Evolutionary conservation across 2,329 filamentous ascomycete species (phyloP), one percentile per base, ranked within the genome.

Genomic region (Chaetomium globosum): DNA sequence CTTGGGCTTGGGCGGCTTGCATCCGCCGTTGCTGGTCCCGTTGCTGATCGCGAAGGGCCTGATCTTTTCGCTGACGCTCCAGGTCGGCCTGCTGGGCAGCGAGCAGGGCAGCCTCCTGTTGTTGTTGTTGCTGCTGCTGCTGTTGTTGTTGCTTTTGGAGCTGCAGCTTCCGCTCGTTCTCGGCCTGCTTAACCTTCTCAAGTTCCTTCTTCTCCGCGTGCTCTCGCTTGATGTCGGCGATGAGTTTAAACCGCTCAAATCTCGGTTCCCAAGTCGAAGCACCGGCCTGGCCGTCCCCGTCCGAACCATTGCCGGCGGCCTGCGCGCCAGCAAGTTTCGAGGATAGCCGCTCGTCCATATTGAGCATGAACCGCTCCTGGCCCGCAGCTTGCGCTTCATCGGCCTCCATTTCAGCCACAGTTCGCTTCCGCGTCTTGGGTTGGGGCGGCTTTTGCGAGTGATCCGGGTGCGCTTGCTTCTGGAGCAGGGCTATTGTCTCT

Each of bases 331-430:
- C 82, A 16, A 82, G 81, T 49, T 81, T 84, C 1, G 89, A 82
- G 13, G 87, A 84, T 66, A 93, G 83, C 6, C 92, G 86, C 72
- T 97, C 94, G 73, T 99, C 95, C 78, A 93, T 87, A 26, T 92
- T 89, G 59, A 98, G 88, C 92, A 99, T 95, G 71, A 92, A 96
- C 55, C 92, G 87, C 77, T 99, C 93, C 69, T 92, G 88, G 65
- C 93, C 91, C 26, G 93, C 94, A 0, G 93, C 92, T 66, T 92
- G 84, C 0, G 95, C 94, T 78, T 99, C 93, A 74, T 99, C 95
- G 8, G 94, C 94, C 9, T 92, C 95, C 80, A 98, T 87, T 75
- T 99, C 94, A 9, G 95, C 95, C 21, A 96, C 89, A 0, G 95
- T 99, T 68, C 94, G 88, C 82, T 99, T 98, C 64, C 95, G 85